Base-by-base conservation (phyloP, 441 rosid species). In the Sinapis alba region DNA sequence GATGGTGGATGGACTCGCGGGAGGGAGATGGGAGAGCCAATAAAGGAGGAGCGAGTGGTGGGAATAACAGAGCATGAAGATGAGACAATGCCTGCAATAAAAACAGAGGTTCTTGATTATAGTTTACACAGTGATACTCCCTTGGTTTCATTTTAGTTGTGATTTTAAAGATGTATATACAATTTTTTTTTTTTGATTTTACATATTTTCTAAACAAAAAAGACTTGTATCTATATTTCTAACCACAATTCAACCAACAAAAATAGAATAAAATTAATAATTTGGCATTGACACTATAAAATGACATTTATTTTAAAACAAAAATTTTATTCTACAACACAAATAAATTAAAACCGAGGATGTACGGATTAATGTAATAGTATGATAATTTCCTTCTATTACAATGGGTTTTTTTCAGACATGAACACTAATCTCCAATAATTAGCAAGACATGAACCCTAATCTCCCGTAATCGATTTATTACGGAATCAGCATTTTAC, bases 11-110 rank as follows among this genome's bases (percentile, higher is more conserved):
- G 81, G 10, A 69, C 59, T n/a, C n/a, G 72, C 2, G 79, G 77
- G 56, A 83, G 69, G 20, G 47, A 66, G 71, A 92, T 59, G 19
- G 88, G 76, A 23, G 62, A 84, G 50, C 93, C 91, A 65, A 53
- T 73, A 83, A 89, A 87, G 4, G 86, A 36, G 5, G 95, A 83
- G 57, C 34, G 32, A 0, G 78, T 63, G 76, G 81, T 82, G 62
- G 80, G 78, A 76, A 69, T 77, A 73, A 75, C 72, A 69, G 69
- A 71, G 43, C 73, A 70, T 66, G 82, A 83, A 68, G 89, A 77
- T 65, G 79, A 34, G 0, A 71, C 66, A 4, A 83, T 76, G 60
- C 87, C 97, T 94, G 71, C 56, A 2, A 61, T 1, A 15, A 73
- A 72, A 20, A 21, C 10, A 10, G 11, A n/a, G 12, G 16, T 20